phyloP scores from a whole-genome alignment of 441 rosid genomes.

The Populus tomentosa region DNA sequence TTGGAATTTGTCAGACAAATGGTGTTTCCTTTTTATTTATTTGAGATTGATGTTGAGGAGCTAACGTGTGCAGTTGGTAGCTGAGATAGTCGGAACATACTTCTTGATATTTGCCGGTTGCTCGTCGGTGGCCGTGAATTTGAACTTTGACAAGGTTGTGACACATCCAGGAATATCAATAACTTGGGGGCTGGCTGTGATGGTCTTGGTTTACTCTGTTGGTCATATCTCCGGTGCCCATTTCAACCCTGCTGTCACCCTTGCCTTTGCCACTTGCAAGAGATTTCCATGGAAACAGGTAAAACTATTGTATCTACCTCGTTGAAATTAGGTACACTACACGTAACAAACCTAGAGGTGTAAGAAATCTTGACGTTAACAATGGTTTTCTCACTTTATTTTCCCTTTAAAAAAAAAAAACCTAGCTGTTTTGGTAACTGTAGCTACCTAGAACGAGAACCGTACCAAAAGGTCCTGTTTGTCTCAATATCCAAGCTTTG shows the following conservation, averaged over 20 bases:
- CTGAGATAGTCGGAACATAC: conserved; percentile 77
- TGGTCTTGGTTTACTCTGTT: conserved; percentile 78
- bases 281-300: conserved; percentile 88
- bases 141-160: conserved; percentile 54
- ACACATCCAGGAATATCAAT: conserved; percentile 70
- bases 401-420: background rate
- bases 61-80: conserved; percentile 48
- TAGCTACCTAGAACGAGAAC: background rate
- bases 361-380: background rate
- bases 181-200: conserved; percentile 88
- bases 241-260: conserved; percentile 91
- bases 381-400: background rate
- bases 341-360: background rate
- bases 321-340: conserved; percentile 14
- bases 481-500: background rate
- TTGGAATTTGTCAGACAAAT: background rate
- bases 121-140: conserved; percentile 69
- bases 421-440: background rate
- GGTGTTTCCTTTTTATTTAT: background rate
- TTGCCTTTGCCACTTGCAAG: conserved; percentile 75
- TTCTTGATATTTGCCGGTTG: conserved; percentile 93
- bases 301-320: background rate
- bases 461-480: background rate
- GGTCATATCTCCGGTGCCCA: conserved; percentile 99
- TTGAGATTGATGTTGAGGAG: background rate